Conservation (phyloP, 352 stramenopile genomes). For the Globisporangium spiculum region DNA sequence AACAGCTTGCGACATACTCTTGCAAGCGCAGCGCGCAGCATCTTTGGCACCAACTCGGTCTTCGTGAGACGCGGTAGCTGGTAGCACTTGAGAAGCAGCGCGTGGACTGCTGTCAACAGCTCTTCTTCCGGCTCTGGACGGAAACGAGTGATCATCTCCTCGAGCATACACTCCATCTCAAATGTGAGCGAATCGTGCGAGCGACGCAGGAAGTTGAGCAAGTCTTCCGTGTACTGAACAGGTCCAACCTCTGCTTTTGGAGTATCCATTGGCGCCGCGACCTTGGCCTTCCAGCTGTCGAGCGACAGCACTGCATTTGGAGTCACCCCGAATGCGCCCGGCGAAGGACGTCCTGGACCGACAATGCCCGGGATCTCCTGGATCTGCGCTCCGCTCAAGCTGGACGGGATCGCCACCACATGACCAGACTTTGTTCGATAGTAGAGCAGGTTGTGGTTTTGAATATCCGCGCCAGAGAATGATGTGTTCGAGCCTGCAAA, state of each 20-base stretch:
- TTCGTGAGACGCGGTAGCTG: slow-evolving; percentile 80
- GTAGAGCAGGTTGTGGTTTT: slow-evolving; percentile 38
- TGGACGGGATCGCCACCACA: slow-evolving; percentile 67
- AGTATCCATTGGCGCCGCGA: slow-evolving; percentile 36
- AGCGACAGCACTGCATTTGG: slow-evolving; percentile 62
- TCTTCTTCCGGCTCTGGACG: slow-evolving; percentile 97
- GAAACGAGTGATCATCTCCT: slow-evolving; percentile 98
- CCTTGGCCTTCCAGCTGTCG: slow-evolving; percentile 67
- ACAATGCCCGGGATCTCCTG: slow-evolving; percentile 76
- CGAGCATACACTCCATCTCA: slow-evolving; percentile 97
- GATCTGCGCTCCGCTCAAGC: slow-evolving; percentile 53
- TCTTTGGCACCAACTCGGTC: slow-evolving; percentile 80
- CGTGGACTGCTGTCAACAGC: slow-evolving; percentile 94
- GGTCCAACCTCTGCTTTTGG: slow-evolving; percentile 73
- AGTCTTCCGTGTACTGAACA: slow-evolving; percentile 88
- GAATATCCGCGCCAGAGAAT: slow-evolving; percentile 12
- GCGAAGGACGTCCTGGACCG: slow-evolving; percentile 53
- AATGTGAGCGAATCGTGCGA: slow-evolving; percentile 87
- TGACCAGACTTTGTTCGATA: slow-evolving; percentile 81
- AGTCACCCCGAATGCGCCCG: slow-evolving; percentile 66
- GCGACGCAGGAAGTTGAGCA: slow-evolving; percentile 95
- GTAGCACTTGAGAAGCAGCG: slow-evolving; percentile 94
- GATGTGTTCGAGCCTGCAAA: slow-evolving; percentile 7
- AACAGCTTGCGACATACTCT: slow-evolving; percentile 94
- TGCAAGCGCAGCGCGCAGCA: slow-evolving; percentile 87